Evolutionary conservation across 768 basidiomycete genomes (phyloP).

Genomic region (Tubosaeta sp.): DNA sequence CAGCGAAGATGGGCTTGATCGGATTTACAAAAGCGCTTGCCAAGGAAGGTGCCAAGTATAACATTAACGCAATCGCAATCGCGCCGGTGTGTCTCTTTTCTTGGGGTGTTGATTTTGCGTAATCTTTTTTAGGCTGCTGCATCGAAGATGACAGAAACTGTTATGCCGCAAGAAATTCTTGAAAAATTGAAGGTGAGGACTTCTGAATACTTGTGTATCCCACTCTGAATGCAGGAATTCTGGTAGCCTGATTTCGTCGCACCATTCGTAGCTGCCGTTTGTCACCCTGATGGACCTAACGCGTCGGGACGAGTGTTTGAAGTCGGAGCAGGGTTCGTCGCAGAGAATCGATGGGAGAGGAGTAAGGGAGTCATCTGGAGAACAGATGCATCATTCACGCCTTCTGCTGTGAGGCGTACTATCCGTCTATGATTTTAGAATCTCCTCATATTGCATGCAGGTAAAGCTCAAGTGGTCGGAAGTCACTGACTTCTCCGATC

Average conservation of each 20-base stretch:
- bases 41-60: constrained; percentile 87
- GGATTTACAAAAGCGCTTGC: constrained; percentile 92
- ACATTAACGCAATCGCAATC: constrained; percentile 81
- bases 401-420: constrained; percentile 70
- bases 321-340: constrained; percentile 87
- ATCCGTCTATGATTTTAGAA: neutral
- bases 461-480: constrained; percentile 82
- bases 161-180: constrained; percentile 93
- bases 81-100: constrained; percentile 63
- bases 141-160: constrained; percentile 91
- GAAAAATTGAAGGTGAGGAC: constrained; percentile 66
- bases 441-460: constrained; percentile 31
- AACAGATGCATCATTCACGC: constrained; percentile 87
- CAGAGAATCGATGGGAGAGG: constrained; percentile 92
- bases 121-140: constrained; percentile 69
- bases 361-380: constrained; percentile 85
- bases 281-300: constrained; percentile 78
- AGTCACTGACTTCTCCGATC: constrained; percentile 72
- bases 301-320: constrained; percentile 85
- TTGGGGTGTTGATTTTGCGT: neutral
- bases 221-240: neutral
- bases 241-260: constrained; percentile 80
- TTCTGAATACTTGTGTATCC: neutral
- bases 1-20: constrained; percentile 95
- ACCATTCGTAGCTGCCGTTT: constrained; percentile 85